Evolutionary conservation across 495 filamentous ascomycete species (phyloP), one percentile per base, ranked within the genome.

Genomic region (Thozetella sp.): DNA sequence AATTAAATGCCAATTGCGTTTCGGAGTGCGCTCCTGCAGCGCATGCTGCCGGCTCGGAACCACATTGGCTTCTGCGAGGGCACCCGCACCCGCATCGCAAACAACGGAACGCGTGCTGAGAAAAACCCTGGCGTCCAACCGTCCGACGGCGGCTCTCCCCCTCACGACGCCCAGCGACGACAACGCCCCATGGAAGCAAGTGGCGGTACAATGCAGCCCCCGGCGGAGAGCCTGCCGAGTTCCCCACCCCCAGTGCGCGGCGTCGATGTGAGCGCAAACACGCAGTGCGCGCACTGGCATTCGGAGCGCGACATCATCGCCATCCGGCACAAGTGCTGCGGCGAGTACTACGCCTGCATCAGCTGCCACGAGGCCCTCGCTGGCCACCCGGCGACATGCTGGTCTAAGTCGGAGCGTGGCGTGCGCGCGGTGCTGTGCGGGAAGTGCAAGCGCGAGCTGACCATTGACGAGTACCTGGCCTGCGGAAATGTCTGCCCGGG

Each of bases 281-380:
- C 43, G 20, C 11, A 20, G 43, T 48, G 43, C 43, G n/a, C 43
- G 10, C 43, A 48, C 43, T 48, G 43, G 43, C 43, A 48, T 48
- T 48, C 43, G 43, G 43, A 48, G 3, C 43, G 43, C n/a, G 43
- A 48, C 43, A 48, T 48, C n/a, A 48, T 48, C 43, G 43, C 43
- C 6, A 48, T 48, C 9, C 43, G 43, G 43, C 43, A 48, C 43
- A 48, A 48, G 43, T 48, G 43, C 43, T 48, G 43, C 43, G 43
- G 43, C 9, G 43, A 48, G 43, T 48, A 48, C 43, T 48, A 48
- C 43, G 43, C 43, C 43, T 48, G 43, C n/a, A 48, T 48, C n/a
- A 48, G 10, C 43, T 48, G 43, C 43, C 43, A 48, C 43, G 43
- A 48, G 10, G 43, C 12, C 11, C 43, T 48, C 10, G 43, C 43